Conservation (phyloP, 192 early-diverging fungal species). For the Coemansia sp. region DNA sequence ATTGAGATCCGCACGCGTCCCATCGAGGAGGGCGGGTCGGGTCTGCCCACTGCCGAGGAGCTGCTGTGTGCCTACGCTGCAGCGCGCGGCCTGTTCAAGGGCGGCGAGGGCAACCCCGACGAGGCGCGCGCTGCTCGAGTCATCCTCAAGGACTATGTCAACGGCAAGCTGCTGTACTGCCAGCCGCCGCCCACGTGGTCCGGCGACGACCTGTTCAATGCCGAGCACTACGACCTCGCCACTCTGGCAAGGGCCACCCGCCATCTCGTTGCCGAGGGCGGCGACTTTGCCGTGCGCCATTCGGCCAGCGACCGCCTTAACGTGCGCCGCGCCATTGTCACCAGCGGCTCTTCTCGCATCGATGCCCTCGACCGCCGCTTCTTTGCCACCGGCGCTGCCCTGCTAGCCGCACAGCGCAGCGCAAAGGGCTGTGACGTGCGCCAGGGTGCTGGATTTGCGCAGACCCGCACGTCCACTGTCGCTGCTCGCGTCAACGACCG, state of each 20-base stretch:
- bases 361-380: slow-evolving; percentile 45
- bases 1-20: slow-evolving; percentile 78
- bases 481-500: slow-evolving; percentile 52
- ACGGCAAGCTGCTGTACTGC: slow-evolving; percentile 89
- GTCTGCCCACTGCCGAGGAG: slow-evolving; percentile 85
- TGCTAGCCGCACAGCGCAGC: slow-evolving; percentile 23
- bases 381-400: slow-evolving; percentile 22
- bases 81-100: slow-evolving; percentile 86
- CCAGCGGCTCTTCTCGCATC: slow-evolving; percentile 33
- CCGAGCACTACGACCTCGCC: slow-evolving; percentile 69
- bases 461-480: slow-evolving; percentile 25
- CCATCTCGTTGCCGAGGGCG: slow-evolving; percentile 52
- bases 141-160: slow-evolving; percentile 97
- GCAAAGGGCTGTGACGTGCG: slow-evolving; percentile 27
- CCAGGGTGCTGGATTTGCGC: slow-evolving; percentile 40
- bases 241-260: slow-evolving; percentile 22
- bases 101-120: slow-evolving; percentile 95
- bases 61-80: slow-evolving; percentile 89
- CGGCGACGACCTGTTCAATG: slow-evolving; percentile 76
- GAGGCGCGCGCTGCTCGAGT: slow-evolving; percentile 94
- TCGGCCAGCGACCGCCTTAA: slow-evolving; percentile 57
- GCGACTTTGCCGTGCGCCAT: slow-evolving; percentile 47
- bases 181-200: slow-evolving; percentile 66
- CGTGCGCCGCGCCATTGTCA: slow-evolving; percentile 55
- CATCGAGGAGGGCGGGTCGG: slow-evolving; percentile 69